Percentiles rank a stretch among this genome's conserved stretches.
These are phyloP conservation scores for Scopulariopsis brevicaulis DNA, from an alignment of 2,329 filamentous ascomycete genomes.

Conservation along the genomic window DNA sequence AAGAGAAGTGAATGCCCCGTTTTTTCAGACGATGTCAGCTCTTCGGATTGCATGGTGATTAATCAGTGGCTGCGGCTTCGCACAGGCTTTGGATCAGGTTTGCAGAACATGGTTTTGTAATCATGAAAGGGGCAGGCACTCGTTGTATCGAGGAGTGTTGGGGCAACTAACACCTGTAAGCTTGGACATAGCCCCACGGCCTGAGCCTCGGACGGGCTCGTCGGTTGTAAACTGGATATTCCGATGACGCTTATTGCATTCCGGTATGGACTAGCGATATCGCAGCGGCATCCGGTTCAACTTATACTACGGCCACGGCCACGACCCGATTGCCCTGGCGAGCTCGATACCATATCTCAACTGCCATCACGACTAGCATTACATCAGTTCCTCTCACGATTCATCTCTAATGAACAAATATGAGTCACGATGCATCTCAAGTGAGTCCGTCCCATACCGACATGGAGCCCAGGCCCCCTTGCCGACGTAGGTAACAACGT, in stretches of 20 bases:
- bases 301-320: neutral
- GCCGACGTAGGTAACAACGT: too few relatives aligned
- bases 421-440: neutral
- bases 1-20: neutral
- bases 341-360: neutral
- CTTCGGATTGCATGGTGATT: conserved; percentile 1
- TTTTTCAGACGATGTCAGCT: conserved; percentile 5
- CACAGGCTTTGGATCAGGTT: neutral
- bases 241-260: neutral
- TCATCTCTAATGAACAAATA: neutral
- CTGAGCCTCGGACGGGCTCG: neutral
- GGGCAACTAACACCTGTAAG: neutral
- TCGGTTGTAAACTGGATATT: neutral
- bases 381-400: neutral
- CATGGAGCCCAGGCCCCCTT: too few relatives aligned
- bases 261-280: neutral
- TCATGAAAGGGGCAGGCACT: neutral
- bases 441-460: neutral
- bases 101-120: conserved; percentile 1
- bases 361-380: neutral
- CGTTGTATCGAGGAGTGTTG: neutral
- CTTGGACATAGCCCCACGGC: neutral
- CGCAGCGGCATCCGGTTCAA: neutral
- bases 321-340: neutral
- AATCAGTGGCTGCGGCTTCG: neutral